Evolutionary conservation across 768 basidiomycete species (phyloP), one percentile per base, ranked within the genome.

Genomic region (Hygrophoropsis aurantiaca): DNA sequence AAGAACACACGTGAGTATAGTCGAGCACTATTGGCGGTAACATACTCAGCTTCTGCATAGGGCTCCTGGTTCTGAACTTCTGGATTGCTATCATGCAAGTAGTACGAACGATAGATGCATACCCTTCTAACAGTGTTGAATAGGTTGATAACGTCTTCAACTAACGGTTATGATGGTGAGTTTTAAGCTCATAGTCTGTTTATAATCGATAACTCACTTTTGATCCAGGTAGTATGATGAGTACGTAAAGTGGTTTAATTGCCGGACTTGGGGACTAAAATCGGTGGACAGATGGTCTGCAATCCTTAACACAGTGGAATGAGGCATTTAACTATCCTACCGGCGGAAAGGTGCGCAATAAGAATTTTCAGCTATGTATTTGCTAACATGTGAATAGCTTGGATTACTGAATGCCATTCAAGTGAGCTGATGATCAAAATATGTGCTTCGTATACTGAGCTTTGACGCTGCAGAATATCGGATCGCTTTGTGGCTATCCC

Each of bases 81-180:
- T 86, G 85, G 84, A 80, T 85, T 51, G 64, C 80, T 33, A 68
- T 85, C 23, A 71, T 84, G 79, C 79, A 49, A 47, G 79, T 65
- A 23, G 24, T n/a, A 26, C 42, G 3, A 16, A 10, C 24, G 6
- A 30, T 20, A 8, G 19, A 23, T 40, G 24, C 21, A 32, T 18
- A 7, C 3, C 27, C 20, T 16, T 8, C 38, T 52, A 13, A 52
- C 25, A 3, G 32, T 13, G 20, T 10, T 6, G 2, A 11, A 8
- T 42, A 70, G 67, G 47, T 46, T 70, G 23, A 69, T 69, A 42
- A 71, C 69, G 2, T 69, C 69, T 8, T 56, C 63, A 4, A 65
- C 64, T 18, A 67, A 69, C 44, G 71, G 71, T 21, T 73, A 66
- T 36, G 71, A 70, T 36, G 66, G 64, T 57, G 27, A 37, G 56